phyloP scores from a whole-genome alignment of 768 basidiomycete species.

The Leccinum variicolor region DNA sequence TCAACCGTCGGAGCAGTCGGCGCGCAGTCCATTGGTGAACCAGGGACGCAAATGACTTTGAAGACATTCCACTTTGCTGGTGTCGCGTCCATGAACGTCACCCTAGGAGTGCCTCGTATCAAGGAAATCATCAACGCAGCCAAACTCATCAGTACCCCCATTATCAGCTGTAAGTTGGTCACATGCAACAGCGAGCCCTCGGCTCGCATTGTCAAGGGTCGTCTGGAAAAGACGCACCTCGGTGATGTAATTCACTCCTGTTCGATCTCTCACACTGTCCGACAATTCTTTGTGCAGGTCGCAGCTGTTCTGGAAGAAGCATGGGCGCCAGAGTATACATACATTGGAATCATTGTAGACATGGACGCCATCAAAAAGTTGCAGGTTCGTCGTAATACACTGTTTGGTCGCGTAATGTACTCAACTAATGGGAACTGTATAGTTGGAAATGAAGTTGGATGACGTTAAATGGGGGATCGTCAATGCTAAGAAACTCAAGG shows the following conservation, averaged over 20 bases:
- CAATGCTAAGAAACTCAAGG: conserved; percentile 82
- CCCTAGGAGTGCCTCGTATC: conserved; percentile 98
- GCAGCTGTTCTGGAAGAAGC: conserved; percentile 93
- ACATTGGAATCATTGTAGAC: conserved; percentile 91
- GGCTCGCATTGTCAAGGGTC: conserved; percentile 95
- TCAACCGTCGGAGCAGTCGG: conserved; percentile 99
- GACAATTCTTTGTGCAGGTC: conserved; percentile 47
- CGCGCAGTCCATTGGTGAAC: conserved; percentile 98
- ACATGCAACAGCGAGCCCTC: conserved; percentile 85
- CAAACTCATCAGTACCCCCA: conserved; percentile 95
- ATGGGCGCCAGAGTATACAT: conserved; percentile 91
- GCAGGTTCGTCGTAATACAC: conserved; percentile 50
- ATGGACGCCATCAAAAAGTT: conserved; percentile 82
- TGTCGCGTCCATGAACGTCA: conserved; percentile 99
- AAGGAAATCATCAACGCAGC: conserved; percentile 99
- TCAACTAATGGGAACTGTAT: not conserved
- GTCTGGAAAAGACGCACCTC: conserved; percentile 90
- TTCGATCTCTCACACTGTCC: not conserved
- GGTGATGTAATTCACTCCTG: conserved; percentile 66
- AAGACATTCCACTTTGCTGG: conserved; percentile 99
- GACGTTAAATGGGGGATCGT: conserved; percentile 93
- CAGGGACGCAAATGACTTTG: conserved; percentile 98
- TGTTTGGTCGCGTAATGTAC: not conserved
- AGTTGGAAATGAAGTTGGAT: conserved; percentile 92
- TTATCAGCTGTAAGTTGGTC: conserved; percentile 95